These are phyloP conservation scores for Phlebiopsis gigantea DNA, from an alignment of 768 basidiomycete genomes.

Conservation along the genomic window DNA sequence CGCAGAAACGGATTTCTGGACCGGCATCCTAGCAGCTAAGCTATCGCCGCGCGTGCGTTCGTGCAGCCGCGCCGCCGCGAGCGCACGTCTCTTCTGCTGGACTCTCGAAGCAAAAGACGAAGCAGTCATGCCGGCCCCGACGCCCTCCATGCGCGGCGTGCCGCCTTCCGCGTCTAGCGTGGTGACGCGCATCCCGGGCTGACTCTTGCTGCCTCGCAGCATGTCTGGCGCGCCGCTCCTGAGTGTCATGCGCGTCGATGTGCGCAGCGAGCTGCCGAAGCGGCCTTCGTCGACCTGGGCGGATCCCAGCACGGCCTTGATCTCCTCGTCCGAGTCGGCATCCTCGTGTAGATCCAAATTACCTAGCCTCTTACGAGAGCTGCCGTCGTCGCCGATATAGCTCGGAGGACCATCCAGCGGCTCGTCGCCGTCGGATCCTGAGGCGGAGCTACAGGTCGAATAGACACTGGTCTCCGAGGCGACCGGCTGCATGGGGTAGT, in stretches of 20 bases:
- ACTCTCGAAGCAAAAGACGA: constrained; percentile 15
- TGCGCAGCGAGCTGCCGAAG: not conserved
- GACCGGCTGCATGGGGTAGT: not conserved
- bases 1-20: not conserved
- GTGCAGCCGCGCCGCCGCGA: not conserved
- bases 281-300: constrained; percentile 6
- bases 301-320: constrained; percentile 16
- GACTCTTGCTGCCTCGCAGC: not conserved
- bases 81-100: constrained; percentile 14
- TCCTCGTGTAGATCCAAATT: constrained; percentile 13
- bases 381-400: not conserved
- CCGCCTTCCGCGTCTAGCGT: not conserved
- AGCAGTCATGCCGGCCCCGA: constrained; percentile 1
- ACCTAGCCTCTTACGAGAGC: not conserved
- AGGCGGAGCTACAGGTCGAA: constrained; percentile 6
- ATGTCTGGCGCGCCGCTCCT: not conserved
- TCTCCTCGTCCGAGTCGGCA: constrained; percentile 18
- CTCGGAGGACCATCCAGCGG: constrained; percentile 1
- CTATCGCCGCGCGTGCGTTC: not conserved
- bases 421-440: not conserved
- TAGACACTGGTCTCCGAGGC: constrained; percentile 16
- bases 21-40: not conserved
- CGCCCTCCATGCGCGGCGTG: constrained; percentile 9
- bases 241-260: not conserved
- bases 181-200: not conserved